A percentile compares a stretch with the other conserved stretches of the same genome.
Evolutionary conservation across 2,329 filamentous ascomycete genomes (phyloP).

Genomic region (Diaporthe sp.): DNA sequence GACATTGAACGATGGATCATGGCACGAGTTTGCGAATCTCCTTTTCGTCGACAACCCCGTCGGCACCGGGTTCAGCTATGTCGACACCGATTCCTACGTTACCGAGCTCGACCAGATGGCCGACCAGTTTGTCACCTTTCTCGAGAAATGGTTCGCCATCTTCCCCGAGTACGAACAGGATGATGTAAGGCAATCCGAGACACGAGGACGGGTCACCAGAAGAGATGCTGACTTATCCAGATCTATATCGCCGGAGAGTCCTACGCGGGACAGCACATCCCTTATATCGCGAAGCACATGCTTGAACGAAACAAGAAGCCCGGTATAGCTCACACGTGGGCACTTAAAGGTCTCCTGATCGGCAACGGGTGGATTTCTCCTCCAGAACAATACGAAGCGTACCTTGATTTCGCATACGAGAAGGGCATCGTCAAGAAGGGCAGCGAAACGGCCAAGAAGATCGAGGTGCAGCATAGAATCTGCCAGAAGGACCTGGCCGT

Average conservation of each 20-base stretch:
- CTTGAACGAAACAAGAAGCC: conserved; percentile 84
- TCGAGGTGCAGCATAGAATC: conserved; percentile 77
- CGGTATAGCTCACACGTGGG: conserved; percentile 71
- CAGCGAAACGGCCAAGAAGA: conserved; percentile 70
- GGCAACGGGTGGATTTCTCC: conserved; percentile 99
- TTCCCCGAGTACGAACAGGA: conserved; percentile 94
- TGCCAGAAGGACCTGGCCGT: conserved; percentile 74
- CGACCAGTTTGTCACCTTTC: conserved; percentile 85
- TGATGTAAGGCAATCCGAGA: conserved; percentile 74
- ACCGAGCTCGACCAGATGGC: conserved; percentile 92
- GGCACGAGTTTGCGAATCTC: conserved; percentile 98
- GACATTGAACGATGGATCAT: conserved; percentile 90
- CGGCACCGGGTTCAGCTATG: conserved; percentile 96
- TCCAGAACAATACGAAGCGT: conserved; percentile 88
- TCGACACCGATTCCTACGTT: conserved; percentile 88
- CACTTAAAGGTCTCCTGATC: conserved; percentile 86
- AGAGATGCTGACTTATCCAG: conserved; percentile 59
- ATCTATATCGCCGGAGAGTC: conserved; percentile 96
- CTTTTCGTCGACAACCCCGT: conserved; percentile 98
- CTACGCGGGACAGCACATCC: conserved; percentile 96
- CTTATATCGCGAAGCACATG: conserved; percentile 94
- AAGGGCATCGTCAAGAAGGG: conserved; percentile 78
- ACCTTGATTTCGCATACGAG: conserved; percentile 85
- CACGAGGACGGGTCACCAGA: neutral
- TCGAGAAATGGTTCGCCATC: conserved; percentile 90